phyloP scores from a whole-genome alignment of 2,329 filamentous ascomycete genomes.

The Furcasterigmium furcatum region DNA sequence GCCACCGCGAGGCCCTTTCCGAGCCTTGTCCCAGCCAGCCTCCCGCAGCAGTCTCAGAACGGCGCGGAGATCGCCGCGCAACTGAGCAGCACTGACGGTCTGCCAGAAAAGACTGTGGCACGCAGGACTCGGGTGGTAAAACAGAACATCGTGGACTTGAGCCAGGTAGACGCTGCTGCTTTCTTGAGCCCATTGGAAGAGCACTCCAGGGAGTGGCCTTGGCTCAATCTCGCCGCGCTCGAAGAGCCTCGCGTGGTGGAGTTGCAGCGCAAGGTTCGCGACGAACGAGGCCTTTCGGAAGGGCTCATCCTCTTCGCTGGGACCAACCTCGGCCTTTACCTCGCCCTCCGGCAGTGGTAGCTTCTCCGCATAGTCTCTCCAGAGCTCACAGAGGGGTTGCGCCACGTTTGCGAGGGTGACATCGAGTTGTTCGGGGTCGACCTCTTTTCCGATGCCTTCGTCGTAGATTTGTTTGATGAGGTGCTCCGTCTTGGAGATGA shows the following conservation, averaged over 20 bases:
- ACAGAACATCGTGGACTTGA: conserved; percentile 63
- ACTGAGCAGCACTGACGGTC: conserved; percentile 67
- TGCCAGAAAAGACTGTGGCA: conserved; percentile 83
- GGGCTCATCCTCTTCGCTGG: conserved; percentile 55
- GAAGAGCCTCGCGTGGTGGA: conserved; percentile 64
- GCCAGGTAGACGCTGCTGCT: conserved; percentile 71
- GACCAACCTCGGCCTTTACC: conserved; percentile 61
- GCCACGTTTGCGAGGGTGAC: conserved; percentile 52
- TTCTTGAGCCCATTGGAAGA: conserved; percentile 79
- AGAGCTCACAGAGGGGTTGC: conserved; percentile 48
- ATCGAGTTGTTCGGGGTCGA: conserved; percentile 54
- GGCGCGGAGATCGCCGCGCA: conserved; percentile 70
- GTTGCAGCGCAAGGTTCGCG: conserved; percentile 71
- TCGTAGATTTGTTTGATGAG: conserved; percentile 64
- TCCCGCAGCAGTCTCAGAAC: conserved; percentile 66
- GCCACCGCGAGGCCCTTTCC: conserved; percentile 62
- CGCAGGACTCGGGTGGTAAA: conserved; percentile 68
- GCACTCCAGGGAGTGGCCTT: conserved; percentile 66
- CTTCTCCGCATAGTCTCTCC: conserved; percentile 51
- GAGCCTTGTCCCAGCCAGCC: conserved; percentile 76
- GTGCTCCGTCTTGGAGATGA: conserved; percentile 75
- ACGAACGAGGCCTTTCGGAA: conserved; percentile 77
- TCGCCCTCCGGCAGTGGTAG: conserved; percentile 47
- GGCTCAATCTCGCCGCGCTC: conserved; percentile 27
- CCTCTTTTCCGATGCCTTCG: conserved; percentile 53